Evolutionary conservation across 768 basidiomycete genomes (phyloP).

Genomic region (Trametes elegans): DNA sequence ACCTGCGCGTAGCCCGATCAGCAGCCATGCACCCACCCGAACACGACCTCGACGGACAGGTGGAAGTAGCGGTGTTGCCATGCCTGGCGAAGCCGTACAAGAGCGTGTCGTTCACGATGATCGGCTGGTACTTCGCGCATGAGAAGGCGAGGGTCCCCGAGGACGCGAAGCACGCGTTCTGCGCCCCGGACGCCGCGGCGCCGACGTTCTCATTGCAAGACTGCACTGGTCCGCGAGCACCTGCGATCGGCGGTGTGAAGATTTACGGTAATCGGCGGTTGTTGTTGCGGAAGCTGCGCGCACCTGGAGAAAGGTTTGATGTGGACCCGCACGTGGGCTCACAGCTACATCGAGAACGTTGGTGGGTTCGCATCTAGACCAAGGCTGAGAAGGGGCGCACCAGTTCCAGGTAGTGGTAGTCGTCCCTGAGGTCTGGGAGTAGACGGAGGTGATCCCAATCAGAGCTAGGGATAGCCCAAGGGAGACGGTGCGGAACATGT

Average conservation of each 20-base stretch:
- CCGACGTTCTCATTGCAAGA: constrained; percentile 18
- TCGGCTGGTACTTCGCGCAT: constrained; percentile 21
- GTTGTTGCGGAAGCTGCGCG: no score
- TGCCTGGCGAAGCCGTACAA: constrained; percentile 21
- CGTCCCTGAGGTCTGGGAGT: constrained; percentile 12
- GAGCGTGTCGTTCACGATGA: constrained; percentile 22
- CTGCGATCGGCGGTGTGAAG: background rate
- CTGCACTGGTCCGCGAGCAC: constrained; percentile 16
- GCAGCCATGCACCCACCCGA: background rate
- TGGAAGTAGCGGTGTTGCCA: constrained; percentile 18
- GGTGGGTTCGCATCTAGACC: background rate
- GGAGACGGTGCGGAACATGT: background rate
- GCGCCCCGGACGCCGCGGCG: constrained; percentile 8
- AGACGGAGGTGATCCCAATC: background rate
- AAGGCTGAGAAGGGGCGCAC: background rate
- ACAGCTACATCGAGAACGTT: constrained; percentile 1
- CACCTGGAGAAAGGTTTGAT: constrained; percentile 10
- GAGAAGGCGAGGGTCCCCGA: constrained; percentile 17
- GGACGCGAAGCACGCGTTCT: constrained; percentile 22
- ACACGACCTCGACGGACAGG: background rate
- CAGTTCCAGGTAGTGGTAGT: constrained; percentile 19
- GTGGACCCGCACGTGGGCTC: constrained; percentile 18
- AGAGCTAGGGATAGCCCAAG: background rate
- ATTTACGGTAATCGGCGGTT: no score
- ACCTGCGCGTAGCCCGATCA: background rate